phyloP scores from a whole-genome alignment of 371 early-diverging fungal genomes.

The Rhizopus sp. region DNA sequence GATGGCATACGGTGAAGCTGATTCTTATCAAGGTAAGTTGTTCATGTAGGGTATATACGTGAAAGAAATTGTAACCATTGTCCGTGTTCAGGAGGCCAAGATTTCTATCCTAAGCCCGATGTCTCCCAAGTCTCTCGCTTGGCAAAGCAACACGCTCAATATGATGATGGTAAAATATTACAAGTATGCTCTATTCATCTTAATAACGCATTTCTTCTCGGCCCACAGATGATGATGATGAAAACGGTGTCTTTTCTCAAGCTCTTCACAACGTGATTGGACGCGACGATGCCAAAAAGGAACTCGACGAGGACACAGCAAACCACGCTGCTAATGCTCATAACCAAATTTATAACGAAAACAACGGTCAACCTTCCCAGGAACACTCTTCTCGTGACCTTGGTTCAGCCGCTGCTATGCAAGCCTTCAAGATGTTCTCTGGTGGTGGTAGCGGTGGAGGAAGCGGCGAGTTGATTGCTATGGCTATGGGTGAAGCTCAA shows the following conservation, averaged over 20 bases:
- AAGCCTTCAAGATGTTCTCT: conserved; percentile 52
- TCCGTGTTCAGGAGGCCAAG: conserved; percentile 10
- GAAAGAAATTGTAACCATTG: background rate
- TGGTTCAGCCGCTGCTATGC: conserved; percentile 52
- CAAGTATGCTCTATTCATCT: background rate
- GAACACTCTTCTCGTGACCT: conserved; percentile 41
- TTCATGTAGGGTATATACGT: background rate
- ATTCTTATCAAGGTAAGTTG: conserved; percentile 27
- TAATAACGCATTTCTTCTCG: background rate
- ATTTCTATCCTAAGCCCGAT: conserved; percentile 26
- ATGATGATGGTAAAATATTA: conserved; percentile 26
- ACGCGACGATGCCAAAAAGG: conserved; percentile 24
- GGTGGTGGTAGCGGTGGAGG: conserved; percentile 28
- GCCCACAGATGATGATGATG: conserved; percentile 14
- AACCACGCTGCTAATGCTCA: conserved; percentile 33
- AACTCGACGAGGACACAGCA: conserved; percentile 33
- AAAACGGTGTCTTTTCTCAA: conserved; percentile 30
- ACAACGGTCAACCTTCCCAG: conserved; percentile 17
- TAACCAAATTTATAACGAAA: conserved; percentile 41
- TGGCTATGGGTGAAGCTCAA: conserved; percentile 57
- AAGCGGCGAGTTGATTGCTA: conserved; percentile 38
- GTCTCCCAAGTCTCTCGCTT: conserved; percentile 30
- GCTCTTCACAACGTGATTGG: conserved; percentile 28
- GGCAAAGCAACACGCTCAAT: conserved; percentile 34
- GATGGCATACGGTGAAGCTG: conserved; percentile 13